Conservation (phyloP, 2,329 filamentous ascomycete genomes). For the Sarocladium kiliense region DNA sequence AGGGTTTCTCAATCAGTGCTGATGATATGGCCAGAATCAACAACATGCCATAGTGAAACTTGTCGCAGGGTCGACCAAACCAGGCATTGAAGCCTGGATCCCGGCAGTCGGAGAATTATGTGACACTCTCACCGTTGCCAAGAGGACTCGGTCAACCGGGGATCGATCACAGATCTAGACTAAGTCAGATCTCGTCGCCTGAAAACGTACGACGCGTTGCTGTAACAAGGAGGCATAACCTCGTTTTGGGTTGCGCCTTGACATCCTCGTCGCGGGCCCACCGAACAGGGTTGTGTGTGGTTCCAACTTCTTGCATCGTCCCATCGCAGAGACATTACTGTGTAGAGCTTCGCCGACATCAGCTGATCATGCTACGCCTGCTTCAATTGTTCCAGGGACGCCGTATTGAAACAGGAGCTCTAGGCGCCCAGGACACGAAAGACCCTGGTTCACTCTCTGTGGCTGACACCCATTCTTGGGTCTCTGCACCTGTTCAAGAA, state of each 20-base stretch:
- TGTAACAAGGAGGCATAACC: constrained; percentile 2
- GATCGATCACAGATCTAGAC: not conserved
- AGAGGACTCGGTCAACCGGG: not conserved
- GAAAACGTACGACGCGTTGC: not conserved
- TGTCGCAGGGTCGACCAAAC: constrained; percentile 1
- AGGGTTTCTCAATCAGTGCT: too few relatives aligned
- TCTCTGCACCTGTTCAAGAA: too few relatives aligned
- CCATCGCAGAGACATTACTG: not conserved
- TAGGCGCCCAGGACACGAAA: too few relatives aligned
- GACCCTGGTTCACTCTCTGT: too few relatives aligned
- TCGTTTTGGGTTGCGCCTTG: constrained; percentile 6
- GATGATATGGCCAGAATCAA: not conserved
- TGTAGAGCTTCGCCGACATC: not conserved
- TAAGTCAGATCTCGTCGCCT: not conserved
- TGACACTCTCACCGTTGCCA: not conserved
- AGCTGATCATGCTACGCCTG: not conserved
- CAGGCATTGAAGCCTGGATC: not conserved
- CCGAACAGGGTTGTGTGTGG: not conserved
- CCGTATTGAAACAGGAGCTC: not conserved
- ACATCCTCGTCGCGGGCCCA: not conserved
- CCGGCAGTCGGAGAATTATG: constrained; percentile 1
- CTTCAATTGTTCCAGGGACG: not conserved
- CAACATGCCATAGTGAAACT: constrained; percentile 6
- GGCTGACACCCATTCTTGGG: too few relatives aligned
- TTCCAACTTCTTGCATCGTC: not conserved